Base-by-base conservation (phyloP, 768 basidiomycete species). In the Boletus tomentosulus region DNA sequence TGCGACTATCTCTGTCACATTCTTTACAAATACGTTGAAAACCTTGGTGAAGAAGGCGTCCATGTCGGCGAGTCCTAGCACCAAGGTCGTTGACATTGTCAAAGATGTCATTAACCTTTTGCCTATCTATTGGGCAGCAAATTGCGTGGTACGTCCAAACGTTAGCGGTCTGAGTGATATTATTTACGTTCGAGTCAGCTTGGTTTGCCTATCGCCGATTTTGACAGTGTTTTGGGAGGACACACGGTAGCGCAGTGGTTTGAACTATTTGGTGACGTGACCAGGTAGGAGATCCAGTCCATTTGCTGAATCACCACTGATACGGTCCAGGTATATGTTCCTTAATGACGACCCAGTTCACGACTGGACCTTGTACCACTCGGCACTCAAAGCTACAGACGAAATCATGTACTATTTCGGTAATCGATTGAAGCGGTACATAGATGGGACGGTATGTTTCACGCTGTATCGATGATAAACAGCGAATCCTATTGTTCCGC, bases 61-160 rank as follows among this genome's bases (percentile, higher is more conserved):
- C 24, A 45, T 27, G 30, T 49, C 42, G 4, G 44, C 47, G 11
- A 24, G 28, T 15, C 6, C 9, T 9, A 4, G 39, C 9, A 48
- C 44, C 45, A 69, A 57, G 31, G 74, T 66, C 47, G 65, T 88
- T 22, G 85, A 90, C 62, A 76, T 89, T 35, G 78, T 89, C 7
- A 73, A 72, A 39, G 84, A 89, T 58, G 86, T 89, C 22, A 78
- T 86, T 61, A 85, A 89, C 56, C 63, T 76, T 27, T 54, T 86
- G 37, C 81, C 87, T 0, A 66, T 85, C 5, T 74, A 80, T 54
- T 89, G 84, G 85, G 73, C 84, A 28, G 77, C 78, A 10, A 72
- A 78, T 31, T 64, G 79, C 50, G 69, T 87, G 53, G 87, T 87
- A 55, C 58, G 84, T 57, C 9, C 9, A 15, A 27, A 15, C 33